These are phyloP conservation scores for Kluyveromyces sp. DNA, from an alignment of 1,139 yeast genomes.

Conservation along the genomic window DNA sequence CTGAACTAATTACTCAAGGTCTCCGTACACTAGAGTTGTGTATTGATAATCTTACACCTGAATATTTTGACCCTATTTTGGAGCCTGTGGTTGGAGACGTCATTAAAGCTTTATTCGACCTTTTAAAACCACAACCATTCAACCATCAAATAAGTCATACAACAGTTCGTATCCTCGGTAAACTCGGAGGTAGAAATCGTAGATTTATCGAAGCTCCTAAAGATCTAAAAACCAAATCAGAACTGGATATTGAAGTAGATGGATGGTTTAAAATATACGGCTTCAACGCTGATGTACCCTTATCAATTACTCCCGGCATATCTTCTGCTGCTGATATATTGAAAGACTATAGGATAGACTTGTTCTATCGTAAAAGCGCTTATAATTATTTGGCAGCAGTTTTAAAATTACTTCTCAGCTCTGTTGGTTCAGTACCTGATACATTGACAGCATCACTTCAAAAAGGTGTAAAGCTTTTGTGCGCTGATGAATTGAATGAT, in stretches of 20 bases:
- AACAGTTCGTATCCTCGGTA: conserved; percentile 86
- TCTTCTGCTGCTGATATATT: conserved; percentile 59
- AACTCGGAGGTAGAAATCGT: conserved; percentile 92
- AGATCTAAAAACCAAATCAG: conserved; percentile 49
- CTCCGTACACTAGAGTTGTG: conserved; percentile 90
- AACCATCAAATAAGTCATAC: conserved; percentile 89
- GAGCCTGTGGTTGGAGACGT: conserved; percentile 94
- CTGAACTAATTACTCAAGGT: conserved; percentile 90
- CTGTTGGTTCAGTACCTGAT: conserved; percentile 55
- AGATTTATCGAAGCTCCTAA: conserved; percentile 70
- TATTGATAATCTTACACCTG: conserved; percentile 92
- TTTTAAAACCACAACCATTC: conserved; percentile 85
- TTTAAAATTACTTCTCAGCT: conserved; percentile 56
- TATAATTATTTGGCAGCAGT: conserved; percentile 63
- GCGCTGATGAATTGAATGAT: conserved; percentile 37
- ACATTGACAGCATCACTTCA: conserved; percentile 42
- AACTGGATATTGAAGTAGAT: conserved; percentile 58
- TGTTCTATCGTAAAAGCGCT: conserved; percentile 69
- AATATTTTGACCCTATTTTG: conserved; percentile 91
- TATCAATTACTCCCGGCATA: conserved; percentile 78
- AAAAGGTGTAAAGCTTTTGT: conserved; percentile 44
- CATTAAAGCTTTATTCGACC: conserved; percentile 88
- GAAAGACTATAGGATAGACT: conserved; percentile 58
- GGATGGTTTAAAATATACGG: conserved; percentile 71
- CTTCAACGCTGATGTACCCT: conserved; percentile 49